Evolutionary conservation across 257 asterid genomes (phyloP).

Genomic region (Petrea volubilis): DNA sequence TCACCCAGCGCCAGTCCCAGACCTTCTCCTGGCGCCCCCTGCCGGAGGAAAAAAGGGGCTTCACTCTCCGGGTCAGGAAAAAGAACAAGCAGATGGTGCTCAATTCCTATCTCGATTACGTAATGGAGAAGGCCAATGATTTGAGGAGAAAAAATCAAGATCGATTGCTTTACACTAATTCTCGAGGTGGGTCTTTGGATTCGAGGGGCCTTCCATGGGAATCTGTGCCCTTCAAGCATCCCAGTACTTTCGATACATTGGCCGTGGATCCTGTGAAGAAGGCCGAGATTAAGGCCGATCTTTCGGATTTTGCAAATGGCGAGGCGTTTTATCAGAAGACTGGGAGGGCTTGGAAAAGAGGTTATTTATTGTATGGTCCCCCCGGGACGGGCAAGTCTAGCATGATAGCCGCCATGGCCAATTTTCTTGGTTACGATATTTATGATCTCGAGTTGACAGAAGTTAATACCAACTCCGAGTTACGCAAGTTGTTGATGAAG

Average conservation of each 20-base stretch:
- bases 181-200: constrained; percentile 61
- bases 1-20: constrained; percentile 50
- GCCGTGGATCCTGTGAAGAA: constrained; percentile 52
- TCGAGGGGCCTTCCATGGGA: constrained; percentile 65
- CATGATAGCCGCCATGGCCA: constrained; percentile 71
- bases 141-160: constrained; percentile 53
- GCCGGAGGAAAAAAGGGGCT: constrained; percentile 66
- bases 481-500: constrained; percentile 55
- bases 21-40: constrained; percentile 58
- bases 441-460: constrained; percentile 58
- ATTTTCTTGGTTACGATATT: constrained; percentile 53
- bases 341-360: constrained; percentile 65
- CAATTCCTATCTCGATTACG: constrained; percentile 43
- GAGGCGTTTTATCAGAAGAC: constrained; percentile 57
- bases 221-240: constrained; percentile 64
- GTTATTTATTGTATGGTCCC: constrained; percentile 51
- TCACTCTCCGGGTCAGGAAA: constrained; percentile 47
- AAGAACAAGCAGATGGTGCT: constrained; percentile 45
- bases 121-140: constrained; percentile 47
- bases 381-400: constrained; percentile 67
- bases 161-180: constrained; percentile 52
- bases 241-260: constrained; percentile 52
- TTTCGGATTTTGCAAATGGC: constrained; percentile 50
- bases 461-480: constrained; percentile 52
- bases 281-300: constrained; percentile 44